phyloP scores from a whole-genome alignment of 2,329 filamentous ascomycete genomes.

The Diplocarpon mali region DNA sequence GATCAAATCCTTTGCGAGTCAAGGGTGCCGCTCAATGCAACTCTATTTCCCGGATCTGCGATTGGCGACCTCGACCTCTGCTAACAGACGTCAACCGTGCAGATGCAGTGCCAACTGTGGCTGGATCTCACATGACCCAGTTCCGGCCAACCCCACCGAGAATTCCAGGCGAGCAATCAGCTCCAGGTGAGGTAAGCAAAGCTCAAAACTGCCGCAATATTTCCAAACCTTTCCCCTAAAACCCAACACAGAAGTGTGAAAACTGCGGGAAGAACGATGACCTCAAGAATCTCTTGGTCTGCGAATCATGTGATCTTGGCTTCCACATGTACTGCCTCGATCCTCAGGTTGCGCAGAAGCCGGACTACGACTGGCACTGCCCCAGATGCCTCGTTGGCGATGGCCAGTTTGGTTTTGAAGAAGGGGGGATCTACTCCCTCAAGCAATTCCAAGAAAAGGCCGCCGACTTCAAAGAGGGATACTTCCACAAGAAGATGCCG shows the following conservation, averaged over 20 bases:
- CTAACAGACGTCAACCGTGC: slow-evolving; percentile 29
- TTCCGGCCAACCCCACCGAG: slow-evolving; percentile 72
- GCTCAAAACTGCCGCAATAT: slow-evolving; percentile 40
- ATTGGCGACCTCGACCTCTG: slow-evolving; percentile 20
- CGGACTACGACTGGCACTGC: slow-evolving; percentile 90
- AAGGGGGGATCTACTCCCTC: slow-evolving; percentile 89
- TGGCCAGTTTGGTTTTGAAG: slow-evolving; percentile 93
- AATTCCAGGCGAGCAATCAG: slow-evolving; percentile 38
- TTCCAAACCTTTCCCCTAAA: slow-evolving; percentile 22
- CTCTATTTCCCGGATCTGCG: slow-evolving; percentile 6
- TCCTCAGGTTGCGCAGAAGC: slow-evolving; percentile 65
- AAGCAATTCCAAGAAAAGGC: slow-evolving; percentile 95
- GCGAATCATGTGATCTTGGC: slow-evolving; percentile 83
- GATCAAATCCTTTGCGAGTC: neutral
- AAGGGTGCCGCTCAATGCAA: slow-evolving; percentile 15
- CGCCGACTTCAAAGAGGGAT: slow-evolving; percentile 85
- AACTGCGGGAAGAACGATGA: slow-evolving; percentile 74
- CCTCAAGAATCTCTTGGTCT: slow-evolving; percentile 58
- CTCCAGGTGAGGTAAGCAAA: slow-evolving; percentile 43
- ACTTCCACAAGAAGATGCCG: slow-evolving; percentile 84
- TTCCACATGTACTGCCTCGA: slow-evolving; percentile 86
- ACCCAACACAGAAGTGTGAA: slow-evolving; percentile 59
- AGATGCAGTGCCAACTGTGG: slow-evolving; percentile 69
- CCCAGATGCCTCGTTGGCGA: slow-evolving; percentile 90
- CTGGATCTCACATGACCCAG: slow-evolving; percentile 92